Evolutionary conservation across 495 filamentous ascomycete genomes (phyloP), one percentile per base, ranked within the genome.

Genomic region (Pyronema domesticum): DNA sequence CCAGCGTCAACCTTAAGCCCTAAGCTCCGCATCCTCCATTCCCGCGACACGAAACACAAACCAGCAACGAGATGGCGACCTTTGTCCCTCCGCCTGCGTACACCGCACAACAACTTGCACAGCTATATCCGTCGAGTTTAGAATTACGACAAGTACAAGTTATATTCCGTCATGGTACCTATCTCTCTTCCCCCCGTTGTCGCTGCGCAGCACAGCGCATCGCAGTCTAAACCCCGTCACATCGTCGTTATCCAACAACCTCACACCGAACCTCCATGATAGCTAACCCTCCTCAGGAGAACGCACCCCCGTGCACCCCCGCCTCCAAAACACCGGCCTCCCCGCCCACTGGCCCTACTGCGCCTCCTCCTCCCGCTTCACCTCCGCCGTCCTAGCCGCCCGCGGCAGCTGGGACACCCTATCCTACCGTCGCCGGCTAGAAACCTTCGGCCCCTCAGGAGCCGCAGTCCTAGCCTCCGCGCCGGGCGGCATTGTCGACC

Each of bases 241-340:
- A 30, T 30, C 23, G 2, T 30, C 23, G 5, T 30, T 30, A 5
- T 30, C 23, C 23, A 30, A 30, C 23, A 30, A 30, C 23, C 23
- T 30, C 23, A 30, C 23, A 1, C 23, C 23, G 23, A 30, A 30
- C 23, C 23, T 30, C 23, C 23, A 30, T 30, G 23, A 30, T 43
- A 9, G 23, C 37, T 57, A 19, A 62, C 14, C 14, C 35, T 10
- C 37, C 47, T 15, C 43, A 79, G 80, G 80, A 62, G 89, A 95
- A 70, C 79, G 89, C 33, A 86, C 79, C 18, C 91, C 89, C 34
- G 85, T 96, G 13, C 81, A 78, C 14, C 74, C 85, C 13, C 80
- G 93, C 7, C 95, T 98, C 67, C 79, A 85, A 65, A 93, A 93
- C 73, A 73, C 86, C 62, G 89, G 89, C n/a, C 73, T 95, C 14